These are phyloP conservation scores for Amanita pseudoporphyria DNA, from an alignment of 768 basidiomycete genomes.

Conservation along the genomic window DNA sequence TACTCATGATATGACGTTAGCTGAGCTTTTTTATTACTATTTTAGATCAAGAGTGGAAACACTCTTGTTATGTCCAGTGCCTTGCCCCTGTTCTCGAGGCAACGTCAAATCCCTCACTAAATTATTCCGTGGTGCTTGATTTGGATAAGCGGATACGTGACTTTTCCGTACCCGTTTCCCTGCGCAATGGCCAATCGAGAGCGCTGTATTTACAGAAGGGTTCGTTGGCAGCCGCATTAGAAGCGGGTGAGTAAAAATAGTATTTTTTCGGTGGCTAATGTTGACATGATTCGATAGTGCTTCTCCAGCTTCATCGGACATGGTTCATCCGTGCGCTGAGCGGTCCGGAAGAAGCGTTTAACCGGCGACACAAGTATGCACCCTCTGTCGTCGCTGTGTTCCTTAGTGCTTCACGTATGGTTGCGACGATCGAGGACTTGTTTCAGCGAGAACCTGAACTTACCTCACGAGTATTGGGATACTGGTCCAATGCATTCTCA, in stretches of 20 bases:
- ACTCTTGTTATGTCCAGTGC: constrained; percentile 50
- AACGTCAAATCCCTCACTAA: constrained; percentile 42
- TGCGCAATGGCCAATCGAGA: constrained; percentile 37
- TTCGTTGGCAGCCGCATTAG: constrained; percentile 46
- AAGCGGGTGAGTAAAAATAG: constrained; percentile 38
- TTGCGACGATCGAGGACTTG: constrained; percentile 47
- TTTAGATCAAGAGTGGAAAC: constrained; percentile 64
- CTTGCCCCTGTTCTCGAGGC: constrained; percentile 52
- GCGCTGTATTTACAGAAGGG: constrained; percentile 51
- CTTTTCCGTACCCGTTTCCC: constrained; percentile 40
- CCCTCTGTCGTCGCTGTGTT: constrained; percentile 65
- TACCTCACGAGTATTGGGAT: constrained; percentile 41
- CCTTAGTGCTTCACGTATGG: constrained; percentile 52
- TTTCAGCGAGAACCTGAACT: constrained; percentile 50
- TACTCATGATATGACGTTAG: constrained; percentile 1
- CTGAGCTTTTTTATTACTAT: constrained; percentile 3
- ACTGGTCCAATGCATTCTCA: constrained; percentile 47
- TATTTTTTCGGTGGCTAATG: not conserved
- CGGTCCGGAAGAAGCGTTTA: constrained; percentile 47
- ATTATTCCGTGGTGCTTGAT: constrained; percentile 41
- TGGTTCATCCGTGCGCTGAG: constrained; percentile 58
- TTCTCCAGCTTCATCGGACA: constrained; percentile 59
- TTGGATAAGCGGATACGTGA: constrained; percentile 55
- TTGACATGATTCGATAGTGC: constrained; percentile 27
- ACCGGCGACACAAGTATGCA: constrained; percentile 53